Evolutionary conservation across 495 filamentous ascomycete genomes (phyloP).

Genomic region (Penicillium goetzii): DNA sequence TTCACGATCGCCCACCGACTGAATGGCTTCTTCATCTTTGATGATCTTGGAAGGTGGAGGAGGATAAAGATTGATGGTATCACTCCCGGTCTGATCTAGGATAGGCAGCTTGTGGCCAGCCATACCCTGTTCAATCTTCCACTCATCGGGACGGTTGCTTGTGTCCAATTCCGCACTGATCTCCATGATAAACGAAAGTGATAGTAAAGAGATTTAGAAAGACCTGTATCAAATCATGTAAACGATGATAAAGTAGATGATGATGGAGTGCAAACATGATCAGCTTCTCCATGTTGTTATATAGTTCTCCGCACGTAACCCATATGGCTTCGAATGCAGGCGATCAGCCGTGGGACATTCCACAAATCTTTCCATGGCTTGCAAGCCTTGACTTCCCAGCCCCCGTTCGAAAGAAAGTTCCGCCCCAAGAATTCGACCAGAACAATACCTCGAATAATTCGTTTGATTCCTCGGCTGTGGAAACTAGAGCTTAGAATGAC

Average conservation of each 20-base stretch:
- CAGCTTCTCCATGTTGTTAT: neutral
- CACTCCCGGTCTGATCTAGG: constrained; percentile 46
- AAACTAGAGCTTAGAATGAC: neutral
- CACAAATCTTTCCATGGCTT: constrained; percentile 5
- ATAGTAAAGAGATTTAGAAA: neutral
- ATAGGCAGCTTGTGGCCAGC: constrained; percentile 49
- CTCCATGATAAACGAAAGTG: constrained; percentile 14
- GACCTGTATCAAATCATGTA: neutral
- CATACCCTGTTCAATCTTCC: constrained; percentile 58
- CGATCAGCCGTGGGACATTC: constrained; percentile 9
- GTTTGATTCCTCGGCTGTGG: neutral
- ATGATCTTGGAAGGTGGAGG: constrained; percentile 23
- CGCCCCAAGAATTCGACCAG: neutral
- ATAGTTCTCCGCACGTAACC: neutral
- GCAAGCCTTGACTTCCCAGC: constrained; percentile 6
- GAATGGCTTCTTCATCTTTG: constrained; percentile 42
- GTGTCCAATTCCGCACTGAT: constrained; percentile 16
- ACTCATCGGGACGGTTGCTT: constrained; percentile 52
- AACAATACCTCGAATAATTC: constrained; percentile 1
- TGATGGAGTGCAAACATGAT: neutral
- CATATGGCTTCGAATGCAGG: constrained; percentile 6
- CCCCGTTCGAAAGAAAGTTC: neutral
- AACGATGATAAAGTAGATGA: neutral
- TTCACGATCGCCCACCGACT: constrained; percentile 36
- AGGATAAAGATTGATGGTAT: constrained; percentile 30